These are phyloP conservation scores for Akebia trifoliata DNA, from an alignment of 164 flowering plant genomes.

Conservation along the genomic window DNA sequence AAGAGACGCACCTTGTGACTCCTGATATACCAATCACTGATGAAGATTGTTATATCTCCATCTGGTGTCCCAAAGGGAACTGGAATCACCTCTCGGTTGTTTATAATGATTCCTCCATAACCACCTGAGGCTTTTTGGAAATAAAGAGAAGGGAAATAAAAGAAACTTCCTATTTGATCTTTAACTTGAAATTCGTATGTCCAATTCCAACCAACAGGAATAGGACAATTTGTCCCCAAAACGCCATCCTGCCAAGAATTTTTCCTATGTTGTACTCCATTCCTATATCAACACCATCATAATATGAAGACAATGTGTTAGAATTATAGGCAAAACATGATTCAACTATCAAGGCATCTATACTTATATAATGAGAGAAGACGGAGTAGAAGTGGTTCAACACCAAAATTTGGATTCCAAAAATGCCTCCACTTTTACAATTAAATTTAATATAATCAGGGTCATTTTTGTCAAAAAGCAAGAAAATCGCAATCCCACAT, in stretches of 20 bases:
- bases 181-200: slow-evolving; percentile 91
- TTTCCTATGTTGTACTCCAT: slow-evolving; percentile 83
- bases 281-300: slow-evolving; percentile 50
- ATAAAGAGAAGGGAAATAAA: slow-evolving; percentile 74
- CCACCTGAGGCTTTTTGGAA: slow-evolving; percentile 95
- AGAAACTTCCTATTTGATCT: slow-evolving; percentile 97
- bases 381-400: no score
- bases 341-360: no score
- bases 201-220: slow-evolving; percentile 95
- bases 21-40: slow-evolving; percentile 80
- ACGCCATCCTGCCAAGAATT: slow-evolving; percentile 99
- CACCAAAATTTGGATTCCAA: no score
- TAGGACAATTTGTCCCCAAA: slow-evolving; percentile 89
- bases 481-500: no score
- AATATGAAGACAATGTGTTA: no score
- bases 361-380: no score
- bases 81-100: slow-evolving; percentile 80
- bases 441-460: no score
- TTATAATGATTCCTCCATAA: slow-evolving; percentile 77
- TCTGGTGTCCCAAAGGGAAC: slow-evolving; percentile 80
- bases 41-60: slow-evolving; percentile 79
- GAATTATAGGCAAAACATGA: no score
- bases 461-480: no score
- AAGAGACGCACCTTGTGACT: slow-evolving; percentile 59
- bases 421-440: no score